Conservation (phyloP, 306 rosid genomes). For the Trifolium subterraneum region DNA sequence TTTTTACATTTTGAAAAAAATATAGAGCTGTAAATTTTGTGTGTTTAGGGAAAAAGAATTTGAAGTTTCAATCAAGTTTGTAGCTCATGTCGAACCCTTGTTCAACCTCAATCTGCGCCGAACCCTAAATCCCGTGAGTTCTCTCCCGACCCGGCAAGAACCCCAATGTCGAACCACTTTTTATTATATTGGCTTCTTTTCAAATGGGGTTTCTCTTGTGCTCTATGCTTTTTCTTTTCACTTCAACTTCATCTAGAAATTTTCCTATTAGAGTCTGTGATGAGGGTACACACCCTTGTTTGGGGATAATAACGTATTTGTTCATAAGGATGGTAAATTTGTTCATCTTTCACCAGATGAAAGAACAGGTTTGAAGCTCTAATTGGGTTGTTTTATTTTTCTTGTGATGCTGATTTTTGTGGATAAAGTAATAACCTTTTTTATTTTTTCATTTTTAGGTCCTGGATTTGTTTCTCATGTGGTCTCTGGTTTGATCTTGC, state of each 20-base stretch:
- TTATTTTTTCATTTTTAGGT: slow-evolving; percentile 63
- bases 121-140: too few species aligned
- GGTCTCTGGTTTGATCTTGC: slow-evolving; percentile 97
- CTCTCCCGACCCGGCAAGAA: too few species aligned
- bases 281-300: slow-evolving; percentile 84
- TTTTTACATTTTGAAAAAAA: slow-evolving; percentile 16
- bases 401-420: slow-evolving; percentile 12
- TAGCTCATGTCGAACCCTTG: too few species aligned
- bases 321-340: slow-evolving; percentile 79
- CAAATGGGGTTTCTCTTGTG: slow-evolving; percentile 39
- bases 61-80: too few species aligned
- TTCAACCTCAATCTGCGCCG: too few species aligned
- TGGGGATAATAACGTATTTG: slow-evolving; percentile 77
- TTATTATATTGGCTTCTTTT: too few species aligned
- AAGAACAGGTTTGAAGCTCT: slow-evolving; percentile 64
- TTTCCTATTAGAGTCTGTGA: slow-evolving; percentile 71
- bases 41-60: too few species aligned
- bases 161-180: too few species aligned
- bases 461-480: slow-evolving; percentile 95
- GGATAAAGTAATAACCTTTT: slow-evolving; percentile 19
- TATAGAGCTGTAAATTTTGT: slow-evolving; percentile 9
- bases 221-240: slow-evolving; percentile 35
- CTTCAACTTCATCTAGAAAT: slow-evolving; percentile 52
- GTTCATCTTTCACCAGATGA: slow-evolving; percentile 91
- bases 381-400: slow-evolving; percentile 17